Percentiles rank a stretch among this genome's conserved stretches.
Conservation (phyloP, 139 green algal genomes). For the Trebouxia sp. region DNA sequence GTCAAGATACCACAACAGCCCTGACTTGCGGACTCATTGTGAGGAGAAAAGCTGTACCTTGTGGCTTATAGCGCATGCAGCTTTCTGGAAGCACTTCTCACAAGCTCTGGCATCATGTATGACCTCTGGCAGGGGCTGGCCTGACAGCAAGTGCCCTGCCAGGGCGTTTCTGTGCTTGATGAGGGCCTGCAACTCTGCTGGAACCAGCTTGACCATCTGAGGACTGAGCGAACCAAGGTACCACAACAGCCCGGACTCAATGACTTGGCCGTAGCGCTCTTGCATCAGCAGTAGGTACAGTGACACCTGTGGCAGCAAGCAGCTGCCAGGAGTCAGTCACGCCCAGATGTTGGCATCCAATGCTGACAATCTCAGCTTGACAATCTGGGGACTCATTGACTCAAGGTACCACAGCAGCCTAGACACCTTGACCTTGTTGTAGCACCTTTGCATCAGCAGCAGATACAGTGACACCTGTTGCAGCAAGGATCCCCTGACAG, state of each 20-base stretch:
- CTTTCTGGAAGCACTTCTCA: constrained; percentile 53
- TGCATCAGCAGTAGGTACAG: constrained; percentile 87
- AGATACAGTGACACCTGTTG: constrained; percentile 83
- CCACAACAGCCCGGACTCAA: constrained; percentile 73
- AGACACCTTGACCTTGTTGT: constrained; percentile 47
- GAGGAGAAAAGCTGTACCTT: too few relatives aligned
- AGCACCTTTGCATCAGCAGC: constrained; percentile 82
- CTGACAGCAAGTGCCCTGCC: constrained; percentile 53
- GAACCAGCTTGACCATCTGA: constrained; percentile 22
- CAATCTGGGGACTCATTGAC: constrained; percentile 23
- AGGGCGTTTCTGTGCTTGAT: constrained; percentile 64
- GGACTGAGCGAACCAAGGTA: constrained; percentile 47
- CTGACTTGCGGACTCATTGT: constrained; percentile 42
- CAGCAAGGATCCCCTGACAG: too few relatives aligned
- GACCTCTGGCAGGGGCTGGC: constrained; percentile 50
- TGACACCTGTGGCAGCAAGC: constrained; percentile 63
- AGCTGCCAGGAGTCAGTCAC: too few relatives aligned
- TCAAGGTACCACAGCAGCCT: constrained; percentile 78
- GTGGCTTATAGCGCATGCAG: constrained; percentile 61
- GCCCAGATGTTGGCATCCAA: constrained; percentile 56
- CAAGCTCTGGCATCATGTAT: constrained; percentile 34
- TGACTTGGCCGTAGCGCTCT: constrained; percentile 64
- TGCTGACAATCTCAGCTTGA: constrained; percentile 7
- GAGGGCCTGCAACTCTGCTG: constrained; percentile 47
- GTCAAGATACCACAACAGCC: constrained; percentile 75